Percentiles rank a stretch among this genome's conserved stretches.
These are phyloP conservation scores for Mycena filopes DNA, from an alignment of 768 basidiomycete genomes.

Conservation along the genomic window DNA sequence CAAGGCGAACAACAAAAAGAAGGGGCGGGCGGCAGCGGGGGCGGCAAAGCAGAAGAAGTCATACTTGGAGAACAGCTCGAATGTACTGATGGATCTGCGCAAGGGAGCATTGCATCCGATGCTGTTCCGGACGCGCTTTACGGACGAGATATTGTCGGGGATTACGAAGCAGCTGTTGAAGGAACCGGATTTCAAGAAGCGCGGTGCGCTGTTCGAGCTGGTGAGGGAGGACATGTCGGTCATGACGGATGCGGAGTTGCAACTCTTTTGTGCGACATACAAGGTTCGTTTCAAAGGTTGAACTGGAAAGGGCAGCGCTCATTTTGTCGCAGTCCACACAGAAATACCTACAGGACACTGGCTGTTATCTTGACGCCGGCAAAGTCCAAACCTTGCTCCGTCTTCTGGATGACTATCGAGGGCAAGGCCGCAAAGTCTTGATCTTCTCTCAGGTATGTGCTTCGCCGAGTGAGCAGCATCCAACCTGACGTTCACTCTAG, in stretches of 20 bases:
- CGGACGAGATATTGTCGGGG: conserved; percentile 75
- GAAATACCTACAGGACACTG: conserved; percentile 77
- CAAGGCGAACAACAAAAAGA: conserved; percentile 56
- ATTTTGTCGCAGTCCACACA: conserved; percentile 64
- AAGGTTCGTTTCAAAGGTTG: conserved; percentile 63
- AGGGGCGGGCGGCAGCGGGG: conserved; percentile 34
- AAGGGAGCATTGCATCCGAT: conserved; percentile 98
- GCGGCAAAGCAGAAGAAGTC: conserved; percentile 56
- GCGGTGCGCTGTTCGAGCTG: conserved; percentile 80
- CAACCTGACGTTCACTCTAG: conserved; percentile 50
- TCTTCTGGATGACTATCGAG: conserved; percentile 74
- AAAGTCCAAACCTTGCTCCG: conserved; percentile 82
- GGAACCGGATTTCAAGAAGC: conserved; percentile 91
- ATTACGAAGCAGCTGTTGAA: conserved; percentile 88
- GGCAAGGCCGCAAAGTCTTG: conserved; percentile 82
- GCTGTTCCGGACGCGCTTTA: conserved; percentile 89
- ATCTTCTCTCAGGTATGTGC: conserved; percentile 92
- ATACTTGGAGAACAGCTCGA: conserved; percentile 85
- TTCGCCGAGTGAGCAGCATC: neutral
- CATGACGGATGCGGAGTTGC: conserved; percentile 98
- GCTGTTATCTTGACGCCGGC: conserved; percentile 87
- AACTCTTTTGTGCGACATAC: conserved; percentile 85
- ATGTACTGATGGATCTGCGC: conserved; percentile 96
- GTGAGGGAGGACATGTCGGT: conserved; percentile 98
- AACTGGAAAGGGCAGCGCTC: conserved; percentile 12